Evolutionary conservation across 2,329 filamentous ascomycete species (phyloP), one percentile per base, ranked within the genome.

Genomic region (Phaeosphaeria sp.): DNA sequence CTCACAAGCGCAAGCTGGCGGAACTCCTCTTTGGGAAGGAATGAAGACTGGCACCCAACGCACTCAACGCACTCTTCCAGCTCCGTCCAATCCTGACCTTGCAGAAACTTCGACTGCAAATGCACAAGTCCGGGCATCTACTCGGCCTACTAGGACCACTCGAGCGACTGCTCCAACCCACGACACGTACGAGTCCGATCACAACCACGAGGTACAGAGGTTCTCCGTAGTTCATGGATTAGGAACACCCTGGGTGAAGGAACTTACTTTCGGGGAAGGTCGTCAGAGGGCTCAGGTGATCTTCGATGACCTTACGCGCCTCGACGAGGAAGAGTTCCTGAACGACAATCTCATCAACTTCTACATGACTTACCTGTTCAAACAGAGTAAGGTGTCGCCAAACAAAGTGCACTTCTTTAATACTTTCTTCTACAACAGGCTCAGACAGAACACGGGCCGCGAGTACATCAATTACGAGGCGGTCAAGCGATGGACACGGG

Each of bases 291-390:
- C 89, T 1, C 87, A 84, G 1, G 87, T 95, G 1, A 86, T 91
- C 55, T 87, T 84, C 59, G 81, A 84, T n/a, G 92, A 95, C 69
- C 87, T 98, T 33, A 79, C 83, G 20, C 85, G 92, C 43, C 84
- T 99, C 2, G 89, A 96, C 59, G 91, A 96, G 61, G 91, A 89
- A 13, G 86, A 97, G 66, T 96, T 91, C 57, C 79, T 99, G 44
- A 99, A 99, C 72, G 95, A 99, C 79, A 97, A 92, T 69, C 80
- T 99, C 25, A 91, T 99, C 65, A 88, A 87, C 50, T 97, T 97
- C 73, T 97, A 96, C 72, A 82, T 97, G 54, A 88, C 90, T 25
- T 74, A 74, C 46, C 59, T 74, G 2, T 73, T 68, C 43, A 51
- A 73, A 80, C 86, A 46, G 11, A 55, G 63, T 21, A 61, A 69